phyloP scores from a whole-genome alignment of 768 basidiomycete species.

The Mycena latifolia region DNA sequence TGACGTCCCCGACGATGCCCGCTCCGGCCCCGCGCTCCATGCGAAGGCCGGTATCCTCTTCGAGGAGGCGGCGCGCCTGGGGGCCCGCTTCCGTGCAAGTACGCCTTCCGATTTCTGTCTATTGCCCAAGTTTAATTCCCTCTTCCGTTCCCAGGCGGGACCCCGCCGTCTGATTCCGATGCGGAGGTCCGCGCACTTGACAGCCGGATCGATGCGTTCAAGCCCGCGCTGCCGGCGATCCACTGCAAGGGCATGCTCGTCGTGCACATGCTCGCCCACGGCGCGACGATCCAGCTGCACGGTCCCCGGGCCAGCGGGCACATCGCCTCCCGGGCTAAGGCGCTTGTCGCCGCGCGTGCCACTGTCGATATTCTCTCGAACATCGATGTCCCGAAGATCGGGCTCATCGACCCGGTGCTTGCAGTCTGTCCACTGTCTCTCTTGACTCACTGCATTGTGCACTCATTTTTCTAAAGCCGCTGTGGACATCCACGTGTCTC shows the following conservation, averaged over 20 bases:
- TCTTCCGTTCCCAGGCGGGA: background rate
- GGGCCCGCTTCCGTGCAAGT: slow-evolving; percentile 5
- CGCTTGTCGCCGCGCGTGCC: background rate
- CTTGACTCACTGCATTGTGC: background rate
- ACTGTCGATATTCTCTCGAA: too few species aligned
- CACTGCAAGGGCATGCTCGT: slow-evolving; percentile 33
- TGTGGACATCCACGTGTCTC: slow-evolving; percentile 21
- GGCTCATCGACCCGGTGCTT: slow-evolving; percentile 26
- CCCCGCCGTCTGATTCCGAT: slow-evolving; percentile 22
- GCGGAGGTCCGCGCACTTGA: slow-evolving; percentile 40
- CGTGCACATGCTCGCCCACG: slow-evolving; percentile 41
- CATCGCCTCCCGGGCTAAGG: slow-evolving; percentile 9
- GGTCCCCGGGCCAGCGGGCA: slow-evolving; percentile 1
- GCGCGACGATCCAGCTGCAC: slow-evolving; percentile 28
- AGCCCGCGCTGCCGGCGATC: background rate
- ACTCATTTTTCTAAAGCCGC: too few species aligned
- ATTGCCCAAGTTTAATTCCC: background rate
- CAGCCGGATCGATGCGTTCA: slow-evolving; percentile 26
- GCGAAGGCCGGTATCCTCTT: slow-evolving; percentile 38
- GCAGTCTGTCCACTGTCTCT: slow-evolving; percentile 3
- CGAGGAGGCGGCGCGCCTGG: slow-evolving; percentile 30
- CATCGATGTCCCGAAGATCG: slow-evolving; percentile 18
- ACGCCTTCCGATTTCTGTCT: background rate
- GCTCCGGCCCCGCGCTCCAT: slow-evolving; percentile 7
- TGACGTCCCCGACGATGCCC: slow-evolving; percentile 8